Evolutionary conservation across 108 stramenopile species (phyloP).

Genomic region (Cyclotella atomus): DNA sequence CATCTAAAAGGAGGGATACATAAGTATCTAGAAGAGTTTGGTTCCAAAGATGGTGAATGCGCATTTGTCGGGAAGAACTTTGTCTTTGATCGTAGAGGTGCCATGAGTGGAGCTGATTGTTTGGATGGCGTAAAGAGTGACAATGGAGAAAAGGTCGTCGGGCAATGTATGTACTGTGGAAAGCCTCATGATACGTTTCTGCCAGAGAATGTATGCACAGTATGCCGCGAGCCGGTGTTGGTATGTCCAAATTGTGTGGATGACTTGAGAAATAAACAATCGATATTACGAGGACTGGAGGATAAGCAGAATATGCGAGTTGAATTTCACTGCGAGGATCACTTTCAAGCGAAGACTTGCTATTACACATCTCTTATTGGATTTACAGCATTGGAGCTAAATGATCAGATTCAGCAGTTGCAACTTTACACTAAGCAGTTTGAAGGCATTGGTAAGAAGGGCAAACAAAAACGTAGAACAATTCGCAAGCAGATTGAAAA

Average conservation of each 20-base stretch:
- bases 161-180: constrained; percentile 69
- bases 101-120: constrained; percentile 28
- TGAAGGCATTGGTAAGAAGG: constrained; percentile 70
- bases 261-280: constrained; percentile 25
- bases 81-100: constrained; percentile 77
- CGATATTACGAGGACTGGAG: constrained; percentile 8
- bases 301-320: constrained; percentile 3
- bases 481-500: constrained; percentile 70
- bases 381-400: constrained; percentile 54
- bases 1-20: constrained; percentile 90
- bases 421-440: constrained; percentile 31
- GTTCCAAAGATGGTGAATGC: constrained; percentile 13
- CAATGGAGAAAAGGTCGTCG: constrained; percentile 46
- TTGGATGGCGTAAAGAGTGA: not conserved
- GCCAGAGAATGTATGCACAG: constrained; percentile 81
- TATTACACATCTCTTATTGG: constrained; percentile 69
- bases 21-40: constrained; percentile 83
- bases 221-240: constrained; percentile 80
- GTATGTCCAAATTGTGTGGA: constrained; percentile 59
- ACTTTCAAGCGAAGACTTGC: constrained; percentile 65
- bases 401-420: constrained; percentile 54
- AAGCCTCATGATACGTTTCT: constrained; percentile 72
- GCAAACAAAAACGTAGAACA: constrained; percentile 74
- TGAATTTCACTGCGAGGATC: constrained; percentile 78
- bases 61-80: constrained; percentile 87